Evolutionary conservation across 768 basidiomycete species (phyloP), one percentile per base, ranked within the genome.

Genomic region (Guyanaporus albipodus): DNA sequence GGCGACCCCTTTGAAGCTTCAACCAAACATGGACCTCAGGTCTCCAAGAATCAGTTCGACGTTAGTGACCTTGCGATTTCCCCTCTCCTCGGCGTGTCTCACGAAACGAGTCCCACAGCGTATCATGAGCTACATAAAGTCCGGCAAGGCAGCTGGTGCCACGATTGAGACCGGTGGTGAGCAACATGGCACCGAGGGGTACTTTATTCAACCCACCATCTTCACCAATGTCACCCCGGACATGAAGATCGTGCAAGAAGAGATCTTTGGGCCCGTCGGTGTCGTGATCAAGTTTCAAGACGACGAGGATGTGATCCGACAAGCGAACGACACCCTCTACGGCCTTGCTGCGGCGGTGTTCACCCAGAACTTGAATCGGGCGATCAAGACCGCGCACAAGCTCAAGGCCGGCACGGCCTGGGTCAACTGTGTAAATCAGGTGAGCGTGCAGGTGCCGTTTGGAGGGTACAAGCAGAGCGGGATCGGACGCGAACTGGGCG

Each of bases 301-400:
- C 41, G 80, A 79, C 50, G 75, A 78, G 54, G 80, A 87, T 46
- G 82, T 82, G 31, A 68, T 89, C 56, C 66, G 63, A 38, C 75
- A 79, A 58, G 95, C 91, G 19, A 99, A 99, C 67, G 85, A 95
- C 62, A 85, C 88, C 0, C 58, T 72, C 40, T 95, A 93, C 65
- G 94, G 94, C 47, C 79, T 96, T 35, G 91, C 91, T 12, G 83
- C 87, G 3, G 86, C 87, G 8, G 82, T 98, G 43, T 96, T 93
- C 75, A 83, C 87, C 27, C 73, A 79, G 59, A 76, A 94, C 66
- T 67, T 95, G 70, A 80, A 77, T 54, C 76, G 85, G 23, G 91
- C 88, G 0, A 67, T 94, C 43, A 69, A 71, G 48, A 80, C 82
- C 2, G 87, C 89, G 8, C 82, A 90, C 62, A 74, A 68, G 48